A percentile compares a stretch with the other conserved stretches of the same genome.
These are phyloP conservation scores for Citrus sp. DNA, from an alignment of 345 rosid genomes.

Conservation along the genomic window DNA sequence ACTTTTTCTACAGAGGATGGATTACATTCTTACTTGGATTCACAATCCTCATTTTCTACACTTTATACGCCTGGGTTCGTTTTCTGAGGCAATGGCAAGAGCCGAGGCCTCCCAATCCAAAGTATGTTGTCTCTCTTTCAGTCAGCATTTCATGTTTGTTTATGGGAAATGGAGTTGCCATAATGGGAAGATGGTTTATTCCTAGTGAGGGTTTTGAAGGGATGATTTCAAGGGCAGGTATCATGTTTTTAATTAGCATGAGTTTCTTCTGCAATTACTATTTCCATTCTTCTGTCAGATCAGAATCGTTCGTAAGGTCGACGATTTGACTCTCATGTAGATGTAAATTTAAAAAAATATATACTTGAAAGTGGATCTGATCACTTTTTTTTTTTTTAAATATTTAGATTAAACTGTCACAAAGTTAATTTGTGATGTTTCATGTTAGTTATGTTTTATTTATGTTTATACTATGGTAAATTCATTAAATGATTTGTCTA, in stretches of 20 bases:
- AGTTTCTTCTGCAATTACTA: constrained; percentile 1
- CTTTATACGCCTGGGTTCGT: background rate
- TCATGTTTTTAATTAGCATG: background rate
- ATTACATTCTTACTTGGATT: background rate
- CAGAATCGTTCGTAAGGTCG: too few relatives aligned
- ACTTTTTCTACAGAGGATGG: background rate
- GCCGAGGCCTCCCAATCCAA: background rate
- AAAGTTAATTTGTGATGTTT: too few relatives aligned
- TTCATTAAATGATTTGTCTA: too few relatives aligned
- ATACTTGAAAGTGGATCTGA: too few relatives aligned
- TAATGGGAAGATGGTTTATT: constrained; percentile 15
- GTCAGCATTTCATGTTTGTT: background rate
- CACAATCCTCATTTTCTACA: background rate
- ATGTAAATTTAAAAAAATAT: too few relatives aligned
- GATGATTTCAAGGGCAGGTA: background rate
- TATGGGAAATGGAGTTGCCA: constrained; percentile 14
- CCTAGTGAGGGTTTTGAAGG: background rate
- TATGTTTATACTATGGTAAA: too few relatives aligned
- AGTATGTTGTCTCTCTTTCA: background rate
- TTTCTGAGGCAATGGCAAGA: background rate
- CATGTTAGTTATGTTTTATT: too few relatives aligned
- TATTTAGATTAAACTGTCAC: too few relatives aligned
- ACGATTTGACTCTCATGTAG: too few relatives aligned
- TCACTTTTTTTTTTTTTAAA: too few relatives aligned
- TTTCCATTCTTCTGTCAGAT: too few relatives aligned